Evolutionary conservation across 306 rosid species (phyloP).

Genomic region (Lathyrus oleraceus): DNA sequence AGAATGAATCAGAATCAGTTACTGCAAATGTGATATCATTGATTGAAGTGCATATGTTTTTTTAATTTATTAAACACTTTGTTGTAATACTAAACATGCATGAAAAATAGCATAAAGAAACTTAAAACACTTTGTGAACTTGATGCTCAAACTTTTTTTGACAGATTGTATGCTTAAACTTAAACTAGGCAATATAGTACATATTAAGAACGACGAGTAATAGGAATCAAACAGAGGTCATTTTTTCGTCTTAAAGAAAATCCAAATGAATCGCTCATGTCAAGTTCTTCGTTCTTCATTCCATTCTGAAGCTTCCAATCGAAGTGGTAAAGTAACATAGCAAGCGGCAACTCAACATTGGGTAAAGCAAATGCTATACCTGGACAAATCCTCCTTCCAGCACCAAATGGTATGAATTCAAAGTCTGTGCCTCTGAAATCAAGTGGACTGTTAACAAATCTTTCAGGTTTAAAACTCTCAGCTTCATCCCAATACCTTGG

Average conservation of each 20-base stretch:
- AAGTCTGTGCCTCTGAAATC: constrained; percentile 36
- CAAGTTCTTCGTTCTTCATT: constrained; percentile 29
- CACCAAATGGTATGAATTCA: constrained; percentile 6
- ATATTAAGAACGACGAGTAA: neutral
- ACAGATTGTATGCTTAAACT: neutral
- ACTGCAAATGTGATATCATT: neutral
- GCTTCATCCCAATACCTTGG: constrained; percentile 35
- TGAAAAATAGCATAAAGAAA: neutral
- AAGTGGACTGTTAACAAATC: constrained; percentile 22
- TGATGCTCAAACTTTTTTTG: neutral
- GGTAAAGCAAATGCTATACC: constrained; percentile 35
- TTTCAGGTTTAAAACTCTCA: constrained; percentile 27
- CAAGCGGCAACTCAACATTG: constrained; percentile 31
- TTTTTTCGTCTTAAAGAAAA: neutral
- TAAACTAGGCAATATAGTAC: neutral
- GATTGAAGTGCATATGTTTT: too few relatives aligned
- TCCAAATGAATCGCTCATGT: neutral
- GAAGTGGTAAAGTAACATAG: constrained; percentile 36
- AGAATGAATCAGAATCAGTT: neutral
- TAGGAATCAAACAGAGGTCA: neutral
- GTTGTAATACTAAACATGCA: neutral
- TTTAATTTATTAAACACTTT: too few relatives aligned
- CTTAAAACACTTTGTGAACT: neutral
- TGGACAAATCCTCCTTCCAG: too few relatives aligned
- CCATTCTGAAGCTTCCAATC: constrained; percentile 42